A percentile compares a stretch with the other conserved stretches of the same genome.
Evolutionary conservation across 164 flowering plant genomes (phyloP).

Genomic region (grape (Vitis vinifera)): DNA sequence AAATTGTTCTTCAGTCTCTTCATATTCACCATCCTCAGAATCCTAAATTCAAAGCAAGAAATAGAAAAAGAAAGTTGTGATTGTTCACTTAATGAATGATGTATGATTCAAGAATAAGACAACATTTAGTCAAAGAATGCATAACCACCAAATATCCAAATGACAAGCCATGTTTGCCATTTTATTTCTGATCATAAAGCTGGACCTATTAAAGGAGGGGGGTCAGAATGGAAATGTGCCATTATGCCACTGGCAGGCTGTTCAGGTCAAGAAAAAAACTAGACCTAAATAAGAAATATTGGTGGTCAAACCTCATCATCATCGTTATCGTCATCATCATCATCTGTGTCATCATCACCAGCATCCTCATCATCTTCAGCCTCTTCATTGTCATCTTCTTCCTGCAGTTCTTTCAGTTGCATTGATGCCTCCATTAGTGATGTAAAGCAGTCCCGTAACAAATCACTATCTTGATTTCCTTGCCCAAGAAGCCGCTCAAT

Average conservation of each 20-base stretch:
- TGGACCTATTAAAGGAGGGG: too few relatives aligned
- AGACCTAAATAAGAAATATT: background rate
- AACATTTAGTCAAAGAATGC: background rate
- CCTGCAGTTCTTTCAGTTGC: conserved; percentile 49
- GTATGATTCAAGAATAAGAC: background rate
- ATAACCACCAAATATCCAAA: background rate
- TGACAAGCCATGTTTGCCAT: background rate
- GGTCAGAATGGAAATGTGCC: too few relatives aligned
- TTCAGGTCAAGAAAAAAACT: background rate
- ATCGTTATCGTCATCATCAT: conserved; percentile 31
- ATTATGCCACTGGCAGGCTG: too few relatives aligned
- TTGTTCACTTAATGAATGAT: background rate
- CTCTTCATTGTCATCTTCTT: conserved; percentile 26
- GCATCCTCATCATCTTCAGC: conserved; percentile 28
- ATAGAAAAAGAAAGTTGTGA: background rate
- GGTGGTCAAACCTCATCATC: conserved; percentile 49
- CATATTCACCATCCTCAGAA: conserved; percentile 67
- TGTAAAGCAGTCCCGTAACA: conserved; percentile 44
- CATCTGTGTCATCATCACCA: conserved; percentile 11
- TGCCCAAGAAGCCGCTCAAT: conserved; percentile 47
- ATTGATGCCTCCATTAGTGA: conserved; percentile 56
- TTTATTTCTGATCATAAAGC: background rate
- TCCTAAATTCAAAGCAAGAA: conserved; percentile 35
- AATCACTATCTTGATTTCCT: conserved; percentile 21
- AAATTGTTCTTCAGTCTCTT: conserved; percentile 84